Conservation (phyloP, 345 rosid species). For the Arabis alpina region DNA sequence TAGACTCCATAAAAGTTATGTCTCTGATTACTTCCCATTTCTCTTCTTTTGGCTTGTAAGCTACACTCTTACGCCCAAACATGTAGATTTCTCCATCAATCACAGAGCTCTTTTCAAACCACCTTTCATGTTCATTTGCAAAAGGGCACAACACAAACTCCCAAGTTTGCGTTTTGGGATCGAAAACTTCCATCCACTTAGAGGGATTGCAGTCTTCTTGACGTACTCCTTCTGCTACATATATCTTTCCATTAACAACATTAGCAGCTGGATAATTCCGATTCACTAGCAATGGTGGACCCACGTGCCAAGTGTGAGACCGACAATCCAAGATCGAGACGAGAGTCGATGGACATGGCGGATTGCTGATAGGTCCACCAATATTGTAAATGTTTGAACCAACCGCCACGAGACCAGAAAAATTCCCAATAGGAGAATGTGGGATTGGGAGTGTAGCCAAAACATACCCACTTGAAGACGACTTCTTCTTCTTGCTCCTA, state of each 20-base stretch:
- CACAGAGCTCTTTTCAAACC: too few relatives aligned
- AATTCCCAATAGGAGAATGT: slow-evolving; percentile 40
- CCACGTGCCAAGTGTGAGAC: slow-evolving; percentile 54
- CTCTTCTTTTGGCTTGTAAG: too few relatives aligned
- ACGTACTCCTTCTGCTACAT: slow-evolving; percentile 59
- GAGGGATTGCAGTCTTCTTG: slow-evolving; percentile 49
- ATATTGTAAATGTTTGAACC: slow-evolving; percentile 54
- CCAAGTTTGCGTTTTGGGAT: slow-evolving; percentile 44
- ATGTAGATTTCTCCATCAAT: too few relatives aligned
- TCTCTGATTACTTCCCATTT: too few relatives aligned
- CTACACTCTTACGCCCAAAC: too few relatives aligned
- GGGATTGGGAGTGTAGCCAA: slow-evolving; percentile 37
- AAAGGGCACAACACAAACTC: too few relatives aligned
- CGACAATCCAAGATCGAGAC: slow-evolving; percentile 73
- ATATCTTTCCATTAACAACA: slow-evolving; percentile 55
- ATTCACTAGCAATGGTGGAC: slow-evolving; percentile 55
- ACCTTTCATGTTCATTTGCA: too few relatives aligned
- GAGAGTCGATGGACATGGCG: slow-evolving; percentile 40
- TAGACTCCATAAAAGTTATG: too few relatives aligned
- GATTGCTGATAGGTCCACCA: slow-evolving; percentile 56
- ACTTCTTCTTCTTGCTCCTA: slow-evolving; percentile 3
- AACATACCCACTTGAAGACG: background rate
- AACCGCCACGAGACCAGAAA: background rate
- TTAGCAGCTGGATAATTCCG: slow-evolving; percentile 58
- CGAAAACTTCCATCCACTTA: slow-evolving; percentile 78